These are phyloP conservation scores for Plasmodium gaboni DNA, from an alignment of 169 alveolate genomes.

Conservation along the genomic window DNA sequence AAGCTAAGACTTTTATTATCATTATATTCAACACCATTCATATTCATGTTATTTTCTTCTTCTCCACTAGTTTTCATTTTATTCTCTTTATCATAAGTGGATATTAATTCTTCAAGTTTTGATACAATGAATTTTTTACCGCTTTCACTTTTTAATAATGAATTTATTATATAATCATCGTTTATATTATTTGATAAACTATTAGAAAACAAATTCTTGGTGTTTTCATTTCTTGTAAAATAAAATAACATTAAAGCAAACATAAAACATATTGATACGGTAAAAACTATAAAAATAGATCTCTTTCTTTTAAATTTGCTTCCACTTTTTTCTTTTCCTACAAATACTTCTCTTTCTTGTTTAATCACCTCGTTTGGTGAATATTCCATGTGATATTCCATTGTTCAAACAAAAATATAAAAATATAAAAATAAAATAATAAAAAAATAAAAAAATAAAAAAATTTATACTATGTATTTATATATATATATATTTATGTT, in stretches of 20 bases:
- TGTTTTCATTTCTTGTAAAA: background rate
- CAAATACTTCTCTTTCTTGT: conserved; percentile 38
- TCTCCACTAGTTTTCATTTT: background rate
- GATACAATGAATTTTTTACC: conserved; percentile 62
- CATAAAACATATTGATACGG: conserved; percentile 15
- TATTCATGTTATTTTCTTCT: background rate
- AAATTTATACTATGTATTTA: no score
- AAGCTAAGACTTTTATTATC: background rate
- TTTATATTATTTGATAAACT: background rate
- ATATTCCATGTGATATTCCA: conserved; percentile 53
- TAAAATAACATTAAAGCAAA: conserved; percentile 8
- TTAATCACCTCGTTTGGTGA: background rate
- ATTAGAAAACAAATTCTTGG: background rate
- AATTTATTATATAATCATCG: conserved; percentile 31
- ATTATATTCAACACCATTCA: background rate
- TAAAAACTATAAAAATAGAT: background rate
- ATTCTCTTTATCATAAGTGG: conserved; percentile 1
- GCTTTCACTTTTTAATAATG: conserved; percentile 36
- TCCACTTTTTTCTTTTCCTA: background rate
- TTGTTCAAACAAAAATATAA: conserved; percentile 2
- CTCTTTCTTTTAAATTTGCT: conserved; percentile 1
- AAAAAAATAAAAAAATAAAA: no score
- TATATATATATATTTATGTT: background rate
- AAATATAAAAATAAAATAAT: background rate
- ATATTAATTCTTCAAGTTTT: conserved; percentile 22